Percentiles rank a stretch among this genome's conserved stretches.
phyloP scores from a whole-genome alignment of 1,284 basidiomycete species.

The Microbotryum intermedium region DNA sequence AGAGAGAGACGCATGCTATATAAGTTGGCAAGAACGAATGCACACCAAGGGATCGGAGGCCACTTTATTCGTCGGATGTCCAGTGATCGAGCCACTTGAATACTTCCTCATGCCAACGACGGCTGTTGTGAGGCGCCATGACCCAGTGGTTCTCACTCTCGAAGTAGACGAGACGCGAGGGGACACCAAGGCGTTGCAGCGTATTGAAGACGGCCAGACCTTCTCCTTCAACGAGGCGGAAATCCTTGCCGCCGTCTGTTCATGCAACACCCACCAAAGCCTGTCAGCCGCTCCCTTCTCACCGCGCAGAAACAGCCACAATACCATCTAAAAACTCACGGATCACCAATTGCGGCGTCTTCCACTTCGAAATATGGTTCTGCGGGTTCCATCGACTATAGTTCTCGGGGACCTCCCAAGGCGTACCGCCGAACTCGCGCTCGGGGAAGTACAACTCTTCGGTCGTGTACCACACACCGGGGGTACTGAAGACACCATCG shows the following conservation, averaged over 20 bases:
- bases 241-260: slow-evolving; percentile 64
- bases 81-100: slow-evolving; percentile 67
- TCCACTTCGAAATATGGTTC: slow-evolving; percentile 73
- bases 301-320: background rate
- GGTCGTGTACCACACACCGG: slow-evolving; percentile 61
- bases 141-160: slow-evolving; percentile 84
- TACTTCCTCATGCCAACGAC: slow-evolving; percentile 75
- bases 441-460: slow-evolving; percentile 83
- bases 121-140: slow-evolving; percentile 58
- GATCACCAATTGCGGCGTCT: slow-evolving; percentile 71
- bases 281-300: slow-evolving; percentile 71
- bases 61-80: slow-evolving; percentile 2
- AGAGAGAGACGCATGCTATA: no score
- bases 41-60: no score
- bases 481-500: slow-evolving; percentile 42
- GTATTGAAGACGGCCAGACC: slow-evolving; percentile 73
- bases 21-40: no score
- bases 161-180: slow-evolving; percentile 75
- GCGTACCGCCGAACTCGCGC: slow-evolving; percentile 70
- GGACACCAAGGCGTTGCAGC: slow-evolving; percentile 55
- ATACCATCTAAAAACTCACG: background rate
- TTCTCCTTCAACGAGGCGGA: slow-evolving; percentile 55
- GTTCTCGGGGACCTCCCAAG: slow-evolving; percentile 56
- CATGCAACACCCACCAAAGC: slow-evolving; percentile 47
- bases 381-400: slow-evolving; percentile 48